phyloP scores from a whole-genome alignment of 495 filamentous ascomycete genomes.

The Chlorociboria aeruginascens region DNA sequence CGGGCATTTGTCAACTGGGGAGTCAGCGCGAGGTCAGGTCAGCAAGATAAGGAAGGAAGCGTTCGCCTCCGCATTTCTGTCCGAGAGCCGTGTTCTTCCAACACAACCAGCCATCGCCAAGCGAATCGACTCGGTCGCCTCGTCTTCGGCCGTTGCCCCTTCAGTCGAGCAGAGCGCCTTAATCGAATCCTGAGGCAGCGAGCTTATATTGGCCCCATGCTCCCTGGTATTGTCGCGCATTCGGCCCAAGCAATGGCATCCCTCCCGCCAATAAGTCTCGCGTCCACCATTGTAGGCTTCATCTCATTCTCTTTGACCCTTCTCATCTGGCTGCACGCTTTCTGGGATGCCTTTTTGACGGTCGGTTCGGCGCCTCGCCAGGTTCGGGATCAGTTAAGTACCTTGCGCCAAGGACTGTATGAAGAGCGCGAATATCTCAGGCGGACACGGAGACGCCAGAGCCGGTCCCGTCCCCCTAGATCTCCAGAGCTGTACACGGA shows the following conservation, averaged over 20 bases:
- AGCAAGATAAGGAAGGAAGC: too few species aligned
- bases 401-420: constrained; percentile 14
- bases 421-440: constrained; percentile 17
- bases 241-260: constrained; percentile 6
- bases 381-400: constrained; percentile 10
- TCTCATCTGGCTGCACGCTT: constrained; percentile 12
- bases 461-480: neutral
- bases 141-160: too few species aligned
- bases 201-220: too few species aligned
- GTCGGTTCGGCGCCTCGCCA: constrained; percentile 9
- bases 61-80: too few species aligned
- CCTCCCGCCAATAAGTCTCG: constrained; percentile 6
- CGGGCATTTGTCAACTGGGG: too few species aligned
- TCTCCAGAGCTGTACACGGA: constrained; percentile 4
- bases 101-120: too few species aligned
- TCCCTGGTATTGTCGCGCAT: neutral
- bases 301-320: constrained; percentile 17
- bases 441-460: constrained; percentile 2
- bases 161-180: too few species aligned
- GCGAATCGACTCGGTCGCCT: too few species aligned
- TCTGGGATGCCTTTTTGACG: constrained; percentile 12
- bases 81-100: too few species aligned
- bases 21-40: too few species aligned
- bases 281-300: constrained; percentile 15
- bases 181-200: too few species aligned